phyloP scores from a whole-genome alignment of 176 grass and related monocot species.

The Carex myosuroides region DNA sequence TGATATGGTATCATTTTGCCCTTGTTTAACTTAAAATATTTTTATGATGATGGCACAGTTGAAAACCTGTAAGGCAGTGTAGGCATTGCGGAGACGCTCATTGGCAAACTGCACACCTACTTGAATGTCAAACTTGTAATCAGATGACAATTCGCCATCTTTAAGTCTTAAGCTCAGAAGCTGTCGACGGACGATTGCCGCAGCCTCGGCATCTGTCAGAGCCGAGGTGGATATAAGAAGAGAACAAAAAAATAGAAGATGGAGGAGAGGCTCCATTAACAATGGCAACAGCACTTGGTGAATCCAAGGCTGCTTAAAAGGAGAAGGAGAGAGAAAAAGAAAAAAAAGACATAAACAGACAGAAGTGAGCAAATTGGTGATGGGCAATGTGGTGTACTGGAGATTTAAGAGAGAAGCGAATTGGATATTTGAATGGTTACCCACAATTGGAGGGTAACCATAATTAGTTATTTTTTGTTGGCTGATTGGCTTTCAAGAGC shows the following conservation, averaged over 20 bases:
- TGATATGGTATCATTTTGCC: background rate
- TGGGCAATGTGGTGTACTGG: background rate
- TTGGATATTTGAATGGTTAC: slow-evolving; percentile 21
- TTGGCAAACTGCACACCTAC: slow-evolving; percentile 24
- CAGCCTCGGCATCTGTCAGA: slow-evolving; percentile 16
- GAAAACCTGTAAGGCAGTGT: slow-evolving; percentile 33
- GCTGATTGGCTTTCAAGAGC: background rate
- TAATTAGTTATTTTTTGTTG: slow-evolving; percentile 17
- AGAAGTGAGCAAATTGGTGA: background rate
- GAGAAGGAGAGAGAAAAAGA: background rate
- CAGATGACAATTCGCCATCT: slow-evolving; percentile 14
- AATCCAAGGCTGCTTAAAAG: slow-evolving; percentile 29
- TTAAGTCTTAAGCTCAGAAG: slow-evolving; percentile 15
- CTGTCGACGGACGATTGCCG: slow-evolving; percentile 25
- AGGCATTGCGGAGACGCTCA: slow-evolving; percentile 29
- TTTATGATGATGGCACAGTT: background rate
- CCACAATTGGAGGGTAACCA: slow-evolving; percentile 12
- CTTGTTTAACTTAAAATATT: background rate
- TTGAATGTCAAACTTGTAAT: slow-evolving; percentile 31
- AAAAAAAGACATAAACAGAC: background rate
- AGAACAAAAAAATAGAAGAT: background rate
- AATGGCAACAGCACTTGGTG: slow-evolving; percentile 16
- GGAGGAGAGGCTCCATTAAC: slow-evolving; percentile 19
- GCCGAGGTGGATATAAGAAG: slow-evolving; percentile 5
- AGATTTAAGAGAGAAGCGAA: slow-evolving; percentile 14